Conservation (phyloP, 495 filamentous ascomycete genomes). For the Cetradonia linearis region DNA sequence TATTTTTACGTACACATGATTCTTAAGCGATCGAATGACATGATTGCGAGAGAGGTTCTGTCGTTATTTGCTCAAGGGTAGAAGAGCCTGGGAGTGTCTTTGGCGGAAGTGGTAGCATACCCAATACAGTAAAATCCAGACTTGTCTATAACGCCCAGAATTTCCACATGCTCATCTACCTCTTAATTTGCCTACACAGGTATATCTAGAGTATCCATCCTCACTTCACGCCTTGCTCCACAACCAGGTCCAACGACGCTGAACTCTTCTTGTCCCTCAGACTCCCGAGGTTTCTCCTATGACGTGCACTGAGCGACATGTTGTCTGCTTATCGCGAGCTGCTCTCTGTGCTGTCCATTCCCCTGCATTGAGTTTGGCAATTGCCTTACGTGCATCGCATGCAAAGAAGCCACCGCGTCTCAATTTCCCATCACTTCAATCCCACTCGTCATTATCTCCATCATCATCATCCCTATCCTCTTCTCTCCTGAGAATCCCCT, state of each 20-base stretch:
- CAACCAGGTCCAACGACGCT: background rate
- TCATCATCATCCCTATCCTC: slow-evolving; percentile 34
- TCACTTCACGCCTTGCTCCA: background rate
- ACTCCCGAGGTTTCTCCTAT: background rate
- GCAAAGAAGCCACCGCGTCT: background rate
- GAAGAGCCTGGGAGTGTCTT: slow-evolving; percentile 11
- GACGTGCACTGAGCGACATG: background rate
- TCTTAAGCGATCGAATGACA: background rate
- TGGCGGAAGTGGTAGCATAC: slow-evolving; percentile 9
- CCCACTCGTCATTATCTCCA: slow-evolving; percentile 55
- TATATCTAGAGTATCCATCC: background rate
- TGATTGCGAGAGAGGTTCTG: background rate
- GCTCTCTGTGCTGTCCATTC: background rate
- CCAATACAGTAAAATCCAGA: slow-evolving; percentile 2
- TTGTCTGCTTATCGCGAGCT: background rate
- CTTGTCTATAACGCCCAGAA: background rate
- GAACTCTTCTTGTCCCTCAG: background rate
- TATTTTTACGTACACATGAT: slow-evolving; percentile 18
- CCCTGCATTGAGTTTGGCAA: no score
- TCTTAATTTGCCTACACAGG: background rate
- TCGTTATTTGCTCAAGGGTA: slow-evolving; percentile 4
- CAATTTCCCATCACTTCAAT: slow-evolving; percentile 34
- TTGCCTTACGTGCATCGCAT: background rate
- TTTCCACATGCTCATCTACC: background rate
- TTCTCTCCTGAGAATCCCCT: slow-evolving; percentile 30